Conservation (phyloP, 441 rosid genomes). For the Populus hybrid region DNA sequence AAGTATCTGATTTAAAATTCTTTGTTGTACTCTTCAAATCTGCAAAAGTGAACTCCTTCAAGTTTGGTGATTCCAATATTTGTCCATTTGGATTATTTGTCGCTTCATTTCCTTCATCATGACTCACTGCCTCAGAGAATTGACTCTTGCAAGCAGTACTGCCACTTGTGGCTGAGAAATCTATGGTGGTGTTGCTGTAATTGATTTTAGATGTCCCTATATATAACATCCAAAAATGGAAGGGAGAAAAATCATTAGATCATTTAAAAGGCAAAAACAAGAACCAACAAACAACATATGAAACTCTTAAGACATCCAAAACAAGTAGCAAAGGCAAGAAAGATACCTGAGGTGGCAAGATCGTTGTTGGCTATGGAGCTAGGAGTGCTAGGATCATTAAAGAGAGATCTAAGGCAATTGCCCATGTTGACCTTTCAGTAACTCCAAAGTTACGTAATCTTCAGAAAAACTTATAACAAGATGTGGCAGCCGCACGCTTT, state of each 20-base stretch:
- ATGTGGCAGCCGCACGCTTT: too few species aligned
- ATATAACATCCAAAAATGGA: conserved; percentile 7
- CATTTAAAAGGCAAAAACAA: neutral
- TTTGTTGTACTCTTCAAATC: conserved; percentile 71
- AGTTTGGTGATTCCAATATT: conserved; percentile 43
- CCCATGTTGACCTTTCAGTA: conserved; percentile 33
- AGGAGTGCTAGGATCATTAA: conserved; percentile 5
- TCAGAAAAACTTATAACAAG: too few species aligned
- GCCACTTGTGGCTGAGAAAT: conserved; percentile 38
- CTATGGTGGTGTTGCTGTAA: conserved; percentile 29
- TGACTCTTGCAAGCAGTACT: conserved; percentile 39
- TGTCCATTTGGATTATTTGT: conserved; percentile 31
- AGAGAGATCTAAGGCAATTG: conserved; percentile 33
- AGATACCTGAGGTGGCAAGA: conserved; percentile 30
- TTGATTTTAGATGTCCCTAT: conserved; percentile 25
- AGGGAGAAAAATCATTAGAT: neutral
- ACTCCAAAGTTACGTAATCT: neutral
- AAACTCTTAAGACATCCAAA: neutral
- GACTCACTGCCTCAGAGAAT: conserved; percentile 40
- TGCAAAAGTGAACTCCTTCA: conserved; percentile 63
- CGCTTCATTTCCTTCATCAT: conserved; percentile 23
- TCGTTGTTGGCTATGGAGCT: conserved; percentile 7
- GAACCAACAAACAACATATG: conserved; percentile 4
- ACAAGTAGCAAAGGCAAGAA: conserved; percentile 6
- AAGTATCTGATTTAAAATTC: conserved; percentile 56